Conservation (phyloP, 192 early-diverging fungal species). For the Haplosporangium gracile region DNA sequence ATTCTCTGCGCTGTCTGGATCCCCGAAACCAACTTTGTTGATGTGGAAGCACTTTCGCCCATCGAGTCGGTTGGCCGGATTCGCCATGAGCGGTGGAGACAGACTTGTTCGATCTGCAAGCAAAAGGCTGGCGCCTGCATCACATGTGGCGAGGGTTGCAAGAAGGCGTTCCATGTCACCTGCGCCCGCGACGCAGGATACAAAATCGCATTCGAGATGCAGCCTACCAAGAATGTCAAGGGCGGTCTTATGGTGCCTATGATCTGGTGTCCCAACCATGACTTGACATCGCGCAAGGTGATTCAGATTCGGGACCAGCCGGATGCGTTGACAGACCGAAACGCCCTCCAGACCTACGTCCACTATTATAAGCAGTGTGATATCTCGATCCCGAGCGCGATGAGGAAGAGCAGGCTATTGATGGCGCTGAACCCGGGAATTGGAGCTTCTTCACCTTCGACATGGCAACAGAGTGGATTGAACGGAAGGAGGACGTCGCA, state of each 20-base stretch:
- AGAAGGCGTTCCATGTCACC: constrained; percentile 60
- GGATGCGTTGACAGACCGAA: constrained; percentile 37
- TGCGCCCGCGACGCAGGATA: constrained; percentile 61
- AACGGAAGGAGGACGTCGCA: constrained; percentile 18
- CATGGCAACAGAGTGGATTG: constrained; percentile 5
- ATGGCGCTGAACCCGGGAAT: constrained; percentile 40
- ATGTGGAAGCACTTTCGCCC: constrained; percentile 51
- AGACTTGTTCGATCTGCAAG: constrained; percentile 55
- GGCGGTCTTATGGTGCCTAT: constrained; percentile 60
- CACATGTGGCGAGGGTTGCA: constrained; percentile 58
- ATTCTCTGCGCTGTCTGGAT: constrained; percentile 74
- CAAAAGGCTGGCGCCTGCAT: constrained; percentile 57
- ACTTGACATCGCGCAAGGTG: constrained; percentile 45
- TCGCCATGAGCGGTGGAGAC: constrained; percentile 53
- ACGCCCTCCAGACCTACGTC: constrained; percentile 53
- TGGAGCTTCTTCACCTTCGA: constrained; percentile 2
- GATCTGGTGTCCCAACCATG: constrained; percentile 63
- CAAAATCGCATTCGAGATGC: constrained; percentile 61
- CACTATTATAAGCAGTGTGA: constrained; percentile 60
- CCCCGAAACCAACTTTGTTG: constrained; percentile 66
- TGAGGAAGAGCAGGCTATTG: constrained; percentile 58
- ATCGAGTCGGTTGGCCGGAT: constrained; percentile 65
- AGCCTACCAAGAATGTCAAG: constrained; percentile 46
- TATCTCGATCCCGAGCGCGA: constrained; percentile 49
- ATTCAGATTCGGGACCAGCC: constrained; percentile 48